phyloP scores from a whole-genome alignment of 768 basidiomycete species.

The Hericium alpestre region DNA sequence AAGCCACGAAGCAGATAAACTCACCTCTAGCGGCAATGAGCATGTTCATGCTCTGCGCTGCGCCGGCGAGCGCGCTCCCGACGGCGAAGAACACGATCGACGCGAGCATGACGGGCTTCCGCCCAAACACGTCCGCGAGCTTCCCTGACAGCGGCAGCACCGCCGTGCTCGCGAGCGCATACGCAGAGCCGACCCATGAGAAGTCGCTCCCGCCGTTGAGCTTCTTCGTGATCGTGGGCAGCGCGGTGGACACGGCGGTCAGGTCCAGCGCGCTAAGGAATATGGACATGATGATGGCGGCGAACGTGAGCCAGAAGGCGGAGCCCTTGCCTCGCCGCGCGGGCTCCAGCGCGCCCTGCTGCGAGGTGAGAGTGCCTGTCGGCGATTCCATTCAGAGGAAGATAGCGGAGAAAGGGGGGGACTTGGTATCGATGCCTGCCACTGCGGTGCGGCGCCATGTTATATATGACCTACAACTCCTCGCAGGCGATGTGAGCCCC shows the following conservation, averaged over 20 bases:
- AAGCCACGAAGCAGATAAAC: background rate
- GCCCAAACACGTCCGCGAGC: constrained; percentile 18
- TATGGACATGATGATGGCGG: constrained; percentile 13
- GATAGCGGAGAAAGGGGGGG: too few species aligned
- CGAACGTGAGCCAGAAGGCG: constrained; percentile 20
- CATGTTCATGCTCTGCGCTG: constrained; percentile 20
- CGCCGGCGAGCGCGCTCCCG: constrained; percentile 25
- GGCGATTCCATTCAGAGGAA: too few species aligned
- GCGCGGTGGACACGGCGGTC: constrained; percentile 15
- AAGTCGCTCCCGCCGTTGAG: constrained; percentile 13
- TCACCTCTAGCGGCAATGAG: constrained; percentile 21
- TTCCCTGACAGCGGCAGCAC: constrained; percentile 14
- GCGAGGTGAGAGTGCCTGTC: too few species aligned
- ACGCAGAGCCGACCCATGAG: constrained; percentile 12
- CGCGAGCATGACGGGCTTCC: constrained; percentile 15
- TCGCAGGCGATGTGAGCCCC: too few species aligned
- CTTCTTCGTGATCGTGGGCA: constrained; percentile 18
- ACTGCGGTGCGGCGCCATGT: too few species aligned
- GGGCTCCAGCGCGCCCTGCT: too few species aligned
- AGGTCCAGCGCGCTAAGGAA: constrained; percentile 22
- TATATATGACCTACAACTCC: too few species aligned
- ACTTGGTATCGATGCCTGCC: too few species aligned
- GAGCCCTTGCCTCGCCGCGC: background rate
- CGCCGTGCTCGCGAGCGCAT: constrained; percentile 14
- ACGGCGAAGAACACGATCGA: constrained; percentile 16